Evolutionary conservation across 176 grass and related monocot genomes (phyloP), one percentile per base, ranked within the genome.

Genomic region (Juncus effusus): DNA sequence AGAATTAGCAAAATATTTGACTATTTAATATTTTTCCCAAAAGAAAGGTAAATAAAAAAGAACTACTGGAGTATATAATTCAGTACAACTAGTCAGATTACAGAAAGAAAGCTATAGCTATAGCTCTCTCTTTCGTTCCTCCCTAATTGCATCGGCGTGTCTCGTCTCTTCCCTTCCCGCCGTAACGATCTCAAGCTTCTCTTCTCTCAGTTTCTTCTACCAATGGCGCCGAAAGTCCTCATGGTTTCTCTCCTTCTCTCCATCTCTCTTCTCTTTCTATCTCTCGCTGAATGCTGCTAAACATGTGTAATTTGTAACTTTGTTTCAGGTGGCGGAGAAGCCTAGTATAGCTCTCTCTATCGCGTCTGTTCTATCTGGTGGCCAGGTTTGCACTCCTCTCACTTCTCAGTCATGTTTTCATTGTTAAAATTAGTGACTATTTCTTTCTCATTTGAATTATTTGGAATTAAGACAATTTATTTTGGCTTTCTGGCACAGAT

Each of bases 321-420:
- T 8, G 50, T 60, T 79, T 77, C 85, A 96, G 88, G 88, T 96
- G n/a, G 92, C 88, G 3, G 92, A 96, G 75, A 96, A 96, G 77
- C 92, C 92, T 65, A 96, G 85, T 77, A 91, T 96, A 72, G 82
- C 92, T 58, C 82, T 96, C 59, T 86, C 92, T 63, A 91, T 96
- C 59, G 82, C 92, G 45, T 83, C 82, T 12, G 85, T 76, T 56
- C 79, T 96, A 66, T 96, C 92, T 63, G 73, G 82, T 51, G 79
- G 87, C 65, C 74, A 78, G 58, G 87, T 91, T 70, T 73, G 70
- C 66, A 28, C 35, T 5, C 0, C 5, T 38, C 11, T 37, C 14
- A 1, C 10, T 6, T 14, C 53, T 52, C 3, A 47, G 19, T 3
- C 36, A 59, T 8, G 12, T 52, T 52, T 52, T 52, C 19, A 28